phyloP scores from a whole-genome alignment of 2,329 filamentous ascomycete species.

The Phialocephala subalpina region DNA sequence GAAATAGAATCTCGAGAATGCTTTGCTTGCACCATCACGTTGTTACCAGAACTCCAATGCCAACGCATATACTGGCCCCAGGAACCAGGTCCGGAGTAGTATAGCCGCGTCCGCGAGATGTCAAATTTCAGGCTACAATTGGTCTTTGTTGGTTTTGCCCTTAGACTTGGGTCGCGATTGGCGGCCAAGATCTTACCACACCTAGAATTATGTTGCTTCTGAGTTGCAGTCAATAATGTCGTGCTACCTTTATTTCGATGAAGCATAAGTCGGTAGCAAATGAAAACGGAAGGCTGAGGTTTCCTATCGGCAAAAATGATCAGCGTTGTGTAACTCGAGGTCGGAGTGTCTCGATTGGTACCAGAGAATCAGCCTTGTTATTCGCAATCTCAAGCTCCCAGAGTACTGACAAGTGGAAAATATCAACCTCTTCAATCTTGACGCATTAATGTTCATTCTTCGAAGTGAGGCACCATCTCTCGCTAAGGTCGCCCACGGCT shows the following conservation, averaged over 20 bases:
- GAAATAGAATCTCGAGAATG: background rate
- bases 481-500: slow-evolving; percentile 1
- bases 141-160: background rate
- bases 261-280: slow-evolving; percentile 8
- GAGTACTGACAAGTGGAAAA: background rate
- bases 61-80: background rate
- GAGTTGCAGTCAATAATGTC: slow-evolving; percentile 9
- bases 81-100: slow-evolving; percentile 8
- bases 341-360: background rate
- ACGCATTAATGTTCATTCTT: background rate
- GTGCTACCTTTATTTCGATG: slow-evolving; percentile 4
- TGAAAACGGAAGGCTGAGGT: background rate
- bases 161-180: background rate
- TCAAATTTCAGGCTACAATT: background rate
- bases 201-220: slow-evolving; percentile 5
- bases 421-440: background rate
- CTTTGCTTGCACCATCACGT: background rate
- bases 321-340: slow-evolving; percentile 11
- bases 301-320: background rate
- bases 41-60: background rate
- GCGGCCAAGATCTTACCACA: background rate
- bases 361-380: background rate
- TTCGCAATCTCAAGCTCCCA: background rate
- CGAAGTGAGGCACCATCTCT: background rate
- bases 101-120: background rate